phyloP scores from a whole-genome alignment of 371 early-diverging fungal genomes.

The Sanchytrium tribonematis region DNA sequence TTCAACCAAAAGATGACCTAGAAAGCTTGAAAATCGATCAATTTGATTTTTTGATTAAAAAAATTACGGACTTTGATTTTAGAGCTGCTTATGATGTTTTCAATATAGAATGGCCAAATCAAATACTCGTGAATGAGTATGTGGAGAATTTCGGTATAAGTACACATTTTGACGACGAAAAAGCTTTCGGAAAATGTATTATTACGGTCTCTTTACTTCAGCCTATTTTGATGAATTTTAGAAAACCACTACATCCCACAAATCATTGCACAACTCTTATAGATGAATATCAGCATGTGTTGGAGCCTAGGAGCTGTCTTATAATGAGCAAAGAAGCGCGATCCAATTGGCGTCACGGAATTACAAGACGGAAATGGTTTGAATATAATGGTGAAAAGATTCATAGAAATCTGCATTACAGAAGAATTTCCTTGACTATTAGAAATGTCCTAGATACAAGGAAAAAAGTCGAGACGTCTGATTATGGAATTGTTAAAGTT shows the following conservation, averaged over 20 bases:
- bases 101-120: not conserved
- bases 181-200: not conserved
- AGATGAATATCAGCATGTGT: not conserved
- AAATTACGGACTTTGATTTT: not conserved
- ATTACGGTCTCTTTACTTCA: not conserved
- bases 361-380: not conserved
- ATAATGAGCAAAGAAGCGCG: not conserved
- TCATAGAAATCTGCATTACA: not conserved
- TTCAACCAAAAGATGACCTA: not conserved
- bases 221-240: not conserved
- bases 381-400: not conserved
- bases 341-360: conserved; percentile 1
- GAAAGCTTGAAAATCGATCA: not conserved
- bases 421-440: not conserved
- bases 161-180: not conserved
- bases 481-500: not conserved
- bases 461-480: not conserved
- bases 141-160: not conserved
- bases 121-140: conserved; percentile 1
- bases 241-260: not conserved
- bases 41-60: not conserved
- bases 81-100: not conserved
- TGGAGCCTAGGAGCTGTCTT: not conserved
- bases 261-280: not conserved
- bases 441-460: not conserved